These are phyloP conservation scores for Chrysanthemum seticuspe DNA, from an alignment of 129 eudicot genomes.

Conservation along the genomic window DNA sequence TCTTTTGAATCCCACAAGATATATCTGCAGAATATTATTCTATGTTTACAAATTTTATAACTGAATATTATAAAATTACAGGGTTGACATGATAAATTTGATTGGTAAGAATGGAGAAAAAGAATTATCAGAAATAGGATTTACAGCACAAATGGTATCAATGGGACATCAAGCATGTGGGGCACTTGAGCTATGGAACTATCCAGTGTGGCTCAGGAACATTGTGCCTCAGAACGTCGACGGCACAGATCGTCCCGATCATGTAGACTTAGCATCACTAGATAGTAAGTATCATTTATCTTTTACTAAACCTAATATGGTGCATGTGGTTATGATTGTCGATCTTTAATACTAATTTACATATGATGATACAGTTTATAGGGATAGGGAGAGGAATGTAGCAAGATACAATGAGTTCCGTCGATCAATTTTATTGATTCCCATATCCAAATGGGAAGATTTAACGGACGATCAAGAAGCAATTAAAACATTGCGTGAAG, in stretches of 20 bases:
- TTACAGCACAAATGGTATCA: conserved; percentile 51
- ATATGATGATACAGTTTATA: conserved; percentile 43
- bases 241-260: conserved; percentile 48
- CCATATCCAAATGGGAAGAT: conserved; percentile 76
- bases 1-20: not conserved
- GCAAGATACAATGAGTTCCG: conserved; percentile 68
- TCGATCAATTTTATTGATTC: conserved; percentile 46
- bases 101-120: conserved; percentile 41
- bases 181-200: conserved; percentile 56
- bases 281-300: conserved; percentile 38
- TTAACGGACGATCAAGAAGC: conserved; percentile 52
- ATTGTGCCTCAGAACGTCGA: conserved; percentile 42
- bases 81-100: conserved; percentile 41
- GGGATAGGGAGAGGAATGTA: conserved; percentile 63
- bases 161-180: conserved; percentile 79
- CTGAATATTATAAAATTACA: conserved; percentile 1
- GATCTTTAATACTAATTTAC: not conserved
- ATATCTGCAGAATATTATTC: too few species aligned
- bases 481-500: conserved; percentile 38
- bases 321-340: not conserved
- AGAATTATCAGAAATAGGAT: conserved; percentile 41
- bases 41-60: too few species aligned
- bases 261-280: conserved; percentile 54
- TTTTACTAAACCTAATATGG: not conserved
- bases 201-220: conserved; percentile 54